These are phyloP conservation scores for Curvularia sp. DNA, from an alignment of 2,329 filamentous ascomycete genomes.

Conservation along the genomic window DNA sequence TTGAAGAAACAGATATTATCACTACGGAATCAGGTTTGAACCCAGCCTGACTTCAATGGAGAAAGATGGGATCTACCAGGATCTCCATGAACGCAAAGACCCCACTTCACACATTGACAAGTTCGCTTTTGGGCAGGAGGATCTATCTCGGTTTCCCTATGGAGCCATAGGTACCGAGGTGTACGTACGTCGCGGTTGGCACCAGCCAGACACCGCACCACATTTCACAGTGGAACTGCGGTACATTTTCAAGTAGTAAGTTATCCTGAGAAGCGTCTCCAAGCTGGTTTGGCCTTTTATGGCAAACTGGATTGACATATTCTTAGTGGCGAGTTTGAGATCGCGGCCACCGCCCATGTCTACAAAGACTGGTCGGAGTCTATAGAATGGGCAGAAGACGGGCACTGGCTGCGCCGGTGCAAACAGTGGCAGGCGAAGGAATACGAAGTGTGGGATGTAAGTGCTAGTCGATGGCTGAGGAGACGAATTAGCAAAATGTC, in stretches of 20 bases:
- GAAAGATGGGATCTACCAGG: background rate
- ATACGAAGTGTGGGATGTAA: background rate
- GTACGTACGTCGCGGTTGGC: constrained; percentile 15
- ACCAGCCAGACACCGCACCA: background rate
- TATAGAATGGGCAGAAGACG: background rate
- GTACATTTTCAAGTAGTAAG: background rate
- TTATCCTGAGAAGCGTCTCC: too few relatives aligned
- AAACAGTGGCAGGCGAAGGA: background rate
- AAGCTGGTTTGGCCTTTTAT: background rate
- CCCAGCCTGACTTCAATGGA: background rate
- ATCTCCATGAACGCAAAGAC: background rate
- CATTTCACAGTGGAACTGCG: constrained; percentile 19
- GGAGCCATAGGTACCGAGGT: constrained; percentile 8
- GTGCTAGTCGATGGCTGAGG: background rate
- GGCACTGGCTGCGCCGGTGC: background rate
- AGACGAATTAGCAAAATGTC: constrained; percentile 6
- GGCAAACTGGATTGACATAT: background rate
- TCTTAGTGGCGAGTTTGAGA: background rate
- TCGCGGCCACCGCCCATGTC: constrained; percentile 13
- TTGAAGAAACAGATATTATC: background rate
- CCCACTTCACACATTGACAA: background rate
- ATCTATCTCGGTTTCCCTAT: background rate
- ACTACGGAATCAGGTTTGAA: background rate
- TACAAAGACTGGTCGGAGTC: constrained; percentile 20
- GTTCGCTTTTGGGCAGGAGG: constrained; percentile 6